phyloP scores from a whole-genome alignment of 345 rosid species.

The Linum lewisii region DNA sequence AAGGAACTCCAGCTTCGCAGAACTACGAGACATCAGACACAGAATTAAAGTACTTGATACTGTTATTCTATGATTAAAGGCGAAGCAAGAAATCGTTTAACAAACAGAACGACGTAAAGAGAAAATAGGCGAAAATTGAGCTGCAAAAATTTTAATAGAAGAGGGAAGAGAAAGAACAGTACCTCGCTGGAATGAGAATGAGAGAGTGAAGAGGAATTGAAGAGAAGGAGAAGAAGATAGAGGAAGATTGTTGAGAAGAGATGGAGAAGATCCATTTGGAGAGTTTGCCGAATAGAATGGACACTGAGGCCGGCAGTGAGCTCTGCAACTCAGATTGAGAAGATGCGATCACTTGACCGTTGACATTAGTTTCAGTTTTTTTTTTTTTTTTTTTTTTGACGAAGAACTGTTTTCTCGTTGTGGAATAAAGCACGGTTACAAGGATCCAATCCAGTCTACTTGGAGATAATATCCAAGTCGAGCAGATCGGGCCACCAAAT shows the following conservation, averaged over 20 bases:
- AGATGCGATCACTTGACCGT: no score
- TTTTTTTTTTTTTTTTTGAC: no score
- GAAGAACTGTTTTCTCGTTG: no score
- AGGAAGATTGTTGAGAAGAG: neutral
- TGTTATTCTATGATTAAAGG: neutral
- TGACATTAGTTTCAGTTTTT: no score
- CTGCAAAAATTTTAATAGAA: no score
- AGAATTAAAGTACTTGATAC: neutral
- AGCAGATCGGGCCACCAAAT: no score
- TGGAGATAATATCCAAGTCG: no score
- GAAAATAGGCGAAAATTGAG: neutral
- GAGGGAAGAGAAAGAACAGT: no score
- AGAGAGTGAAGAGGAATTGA: neutral
- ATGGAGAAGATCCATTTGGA: neutral
- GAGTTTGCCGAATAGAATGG: neutral
- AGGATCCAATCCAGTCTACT: no score
- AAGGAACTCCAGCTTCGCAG: conserved; percentile 44
- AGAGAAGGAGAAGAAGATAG: neutral
- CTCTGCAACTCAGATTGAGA: neutral
- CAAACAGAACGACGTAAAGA: neutral
- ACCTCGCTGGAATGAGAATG: neutral
- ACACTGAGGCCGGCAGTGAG: neutral
- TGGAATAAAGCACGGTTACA: no score
- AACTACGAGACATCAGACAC: conserved; percentile 30
- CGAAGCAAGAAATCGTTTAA: neutral